phyloP scores from a whole-genome alignment of 306 rosid genomes.

The Ceratonia siliqua region DNA sequence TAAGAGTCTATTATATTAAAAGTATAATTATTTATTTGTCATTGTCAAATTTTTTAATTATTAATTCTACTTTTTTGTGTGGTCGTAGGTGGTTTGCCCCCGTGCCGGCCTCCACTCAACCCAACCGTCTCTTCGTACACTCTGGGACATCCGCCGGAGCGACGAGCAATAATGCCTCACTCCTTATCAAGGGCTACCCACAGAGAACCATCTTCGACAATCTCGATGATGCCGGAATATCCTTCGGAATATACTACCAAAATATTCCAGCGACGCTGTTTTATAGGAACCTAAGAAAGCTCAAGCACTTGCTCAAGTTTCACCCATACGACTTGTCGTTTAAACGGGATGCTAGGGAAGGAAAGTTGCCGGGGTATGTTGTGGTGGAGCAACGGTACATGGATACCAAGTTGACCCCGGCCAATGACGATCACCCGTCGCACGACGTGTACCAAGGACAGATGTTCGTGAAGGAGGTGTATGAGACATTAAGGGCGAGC shows the following conservation, averaged over 20 bases:
- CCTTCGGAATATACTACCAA: conserved; percentile 83
- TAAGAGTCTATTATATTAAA: too few relatives aligned
- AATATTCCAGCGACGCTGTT: conserved; percentile 74
- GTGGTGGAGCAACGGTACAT: conserved; percentile 87
- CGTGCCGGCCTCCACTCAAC: conserved; percentile 81
- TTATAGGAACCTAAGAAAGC: conserved; percentile 66
- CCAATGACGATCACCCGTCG: conserved; percentile 91
- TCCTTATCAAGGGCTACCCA: conserved; percentile 62
- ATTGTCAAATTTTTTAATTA: too few relatives aligned
- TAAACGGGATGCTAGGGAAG: conserved; percentile 53
- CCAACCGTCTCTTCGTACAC: conserved; percentile 82
- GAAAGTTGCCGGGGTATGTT: conserved; percentile 60
- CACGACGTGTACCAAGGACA: conserved; percentile 88
- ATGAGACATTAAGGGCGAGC: conserved; percentile 76
- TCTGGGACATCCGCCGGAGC: conserved; percentile 82
- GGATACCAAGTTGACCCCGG: conserved; percentile 53
- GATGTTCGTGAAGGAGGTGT: conserved; percentile 83
- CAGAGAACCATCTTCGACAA: conserved; percentile 77
- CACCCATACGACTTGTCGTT: conserved; percentile 53
- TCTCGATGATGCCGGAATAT: conserved; percentile 52
- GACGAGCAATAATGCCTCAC: conserved; percentile 64
- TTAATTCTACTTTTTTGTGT: too few relatives aligned
- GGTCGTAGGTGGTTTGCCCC: conserved; percentile 98
- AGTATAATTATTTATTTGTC: too few relatives aligned
- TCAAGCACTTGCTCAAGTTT: conserved; percentile 57